Conservation (phyloP, 495 filamentous ascomycete genomes). For the Tuber indicum region DNA sequence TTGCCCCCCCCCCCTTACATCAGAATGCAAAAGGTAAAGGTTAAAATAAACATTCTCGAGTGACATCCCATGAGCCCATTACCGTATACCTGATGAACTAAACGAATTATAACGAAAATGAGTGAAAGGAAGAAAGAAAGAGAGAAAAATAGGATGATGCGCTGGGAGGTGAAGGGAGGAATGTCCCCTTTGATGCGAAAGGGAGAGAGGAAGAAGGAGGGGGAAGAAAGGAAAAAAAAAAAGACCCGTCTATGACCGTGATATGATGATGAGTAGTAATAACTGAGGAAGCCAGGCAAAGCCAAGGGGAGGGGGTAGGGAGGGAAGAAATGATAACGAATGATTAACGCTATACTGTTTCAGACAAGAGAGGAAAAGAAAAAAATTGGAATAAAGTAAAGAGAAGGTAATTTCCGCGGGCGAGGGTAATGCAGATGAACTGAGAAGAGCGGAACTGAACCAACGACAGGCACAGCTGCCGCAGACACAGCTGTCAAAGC, state of each 20-base stretch:
- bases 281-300: neutral
- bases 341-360: neutral
- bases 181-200: conserved; percentile 7
- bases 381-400: neutral
- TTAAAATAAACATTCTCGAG: neutral
- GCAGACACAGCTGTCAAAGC: neutral
- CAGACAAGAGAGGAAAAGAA: neutral
- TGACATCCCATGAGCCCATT: conserved; percentile 13
- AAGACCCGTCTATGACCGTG: conserved; percentile 8
- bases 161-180: conserved; percentile 13
- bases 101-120: neutral
- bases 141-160: conserved; percentile 7
- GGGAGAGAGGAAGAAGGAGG: conserved; percentile 4
- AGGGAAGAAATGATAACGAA: neutral
- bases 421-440: neutral
- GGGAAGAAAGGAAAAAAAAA: neutral
- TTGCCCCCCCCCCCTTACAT: neutral
- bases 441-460: neutral
- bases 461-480: neutral
- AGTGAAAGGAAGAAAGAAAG: neutral
- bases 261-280: neutral
- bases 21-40: conserved; percentile 3
- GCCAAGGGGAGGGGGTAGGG: neutral
- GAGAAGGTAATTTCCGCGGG: neutral
- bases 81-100: neutral